Evolutionary conservation across 2,329 filamentous ascomycete species (phyloP).

Genomic region (Cryphonectria japonica): DNA sequence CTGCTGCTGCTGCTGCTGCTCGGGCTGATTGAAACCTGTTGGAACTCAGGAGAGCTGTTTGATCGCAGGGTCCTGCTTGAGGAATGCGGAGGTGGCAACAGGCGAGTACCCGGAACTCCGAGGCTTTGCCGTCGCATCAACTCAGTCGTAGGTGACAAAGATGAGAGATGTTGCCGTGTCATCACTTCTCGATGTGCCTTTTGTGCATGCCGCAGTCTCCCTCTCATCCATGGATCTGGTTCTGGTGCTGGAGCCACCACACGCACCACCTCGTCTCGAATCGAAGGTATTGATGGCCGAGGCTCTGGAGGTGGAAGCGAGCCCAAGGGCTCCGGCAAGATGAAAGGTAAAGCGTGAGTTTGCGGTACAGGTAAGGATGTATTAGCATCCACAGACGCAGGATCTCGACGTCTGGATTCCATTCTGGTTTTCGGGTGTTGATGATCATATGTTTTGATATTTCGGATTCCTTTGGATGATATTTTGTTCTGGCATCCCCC

Average conservation of each 20-base stretch:
- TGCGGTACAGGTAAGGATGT: neutral
- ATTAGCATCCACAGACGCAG: neutral
- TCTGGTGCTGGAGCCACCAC: neutral
- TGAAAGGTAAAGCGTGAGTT: neutral
- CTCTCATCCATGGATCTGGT: conserved; percentile 1
- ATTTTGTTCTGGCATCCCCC: neutral
- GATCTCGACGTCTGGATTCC: neutral
- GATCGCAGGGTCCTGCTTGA: neutral
- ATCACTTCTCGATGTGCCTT: neutral
- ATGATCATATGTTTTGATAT: neutral
- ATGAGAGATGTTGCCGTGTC: neutral
- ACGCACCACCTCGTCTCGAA: neutral
- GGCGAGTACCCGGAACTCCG: neutral
- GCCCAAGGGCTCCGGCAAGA: neutral
- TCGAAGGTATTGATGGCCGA: neutral
- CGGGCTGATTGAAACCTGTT: neutral
- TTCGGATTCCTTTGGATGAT: neutral
- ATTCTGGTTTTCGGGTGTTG: neutral
- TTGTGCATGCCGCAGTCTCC: neutral
- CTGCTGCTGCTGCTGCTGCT: neutral
- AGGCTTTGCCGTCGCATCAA: neutral
- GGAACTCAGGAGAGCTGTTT: neutral
- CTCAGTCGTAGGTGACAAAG: neutral
- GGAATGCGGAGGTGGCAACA: neutral
- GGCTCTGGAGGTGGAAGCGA: neutral